phyloP scores from a whole-genome alignment of 495 filamentous ascomycete genomes.

The Podospora conica region DNA sequence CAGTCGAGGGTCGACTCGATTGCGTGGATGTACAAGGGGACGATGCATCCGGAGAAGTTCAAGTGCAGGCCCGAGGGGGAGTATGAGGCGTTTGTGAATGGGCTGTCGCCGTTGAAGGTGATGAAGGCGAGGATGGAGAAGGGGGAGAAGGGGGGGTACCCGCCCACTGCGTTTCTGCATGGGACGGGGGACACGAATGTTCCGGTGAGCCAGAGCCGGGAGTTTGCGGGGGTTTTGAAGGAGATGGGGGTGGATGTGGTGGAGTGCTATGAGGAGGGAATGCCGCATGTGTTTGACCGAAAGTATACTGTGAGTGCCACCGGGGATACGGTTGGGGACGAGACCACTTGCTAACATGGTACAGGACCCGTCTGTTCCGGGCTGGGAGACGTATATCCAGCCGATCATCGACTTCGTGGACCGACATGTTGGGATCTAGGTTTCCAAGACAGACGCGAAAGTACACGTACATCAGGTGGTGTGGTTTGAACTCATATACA shows the following conservation, averaged over 20 bases:
- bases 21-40: constrained; percentile 15
- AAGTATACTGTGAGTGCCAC: constrained; percentile 22
- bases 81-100: background rate
- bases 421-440: constrained; percentile 1
- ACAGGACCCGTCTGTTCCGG: constrained; percentile 14
- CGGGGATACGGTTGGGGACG: background rate
- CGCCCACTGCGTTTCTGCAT: constrained; percentile 26
- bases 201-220: constrained; percentile 19
- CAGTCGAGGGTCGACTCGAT: background rate
- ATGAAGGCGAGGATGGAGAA: constrained; percentile 7
- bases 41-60: constrained; percentile 24
- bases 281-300: constrained; percentile 20
- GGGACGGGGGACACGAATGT: constrained; percentile 21
- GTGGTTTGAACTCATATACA: too few relatives aligned
- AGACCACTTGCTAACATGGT: background rate
- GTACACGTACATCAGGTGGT: too few relatives aligned
- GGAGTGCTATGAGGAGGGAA: constrained; percentile 22
- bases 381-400: constrained; percentile 23
- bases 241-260: constrained; percentile 18
- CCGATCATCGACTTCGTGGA: constrained; percentile 25
- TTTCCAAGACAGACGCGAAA: background rate
- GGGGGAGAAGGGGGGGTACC: constrained; percentile 11
- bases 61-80: background rate
- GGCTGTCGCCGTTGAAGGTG: constrained; percentile 17
- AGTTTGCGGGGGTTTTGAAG: constrained; percentile 16